phyloP scores from a whole-genome alignment of 2,329 filamentous ascomycete species.

The Chaetomium olivaceum region DNA sequence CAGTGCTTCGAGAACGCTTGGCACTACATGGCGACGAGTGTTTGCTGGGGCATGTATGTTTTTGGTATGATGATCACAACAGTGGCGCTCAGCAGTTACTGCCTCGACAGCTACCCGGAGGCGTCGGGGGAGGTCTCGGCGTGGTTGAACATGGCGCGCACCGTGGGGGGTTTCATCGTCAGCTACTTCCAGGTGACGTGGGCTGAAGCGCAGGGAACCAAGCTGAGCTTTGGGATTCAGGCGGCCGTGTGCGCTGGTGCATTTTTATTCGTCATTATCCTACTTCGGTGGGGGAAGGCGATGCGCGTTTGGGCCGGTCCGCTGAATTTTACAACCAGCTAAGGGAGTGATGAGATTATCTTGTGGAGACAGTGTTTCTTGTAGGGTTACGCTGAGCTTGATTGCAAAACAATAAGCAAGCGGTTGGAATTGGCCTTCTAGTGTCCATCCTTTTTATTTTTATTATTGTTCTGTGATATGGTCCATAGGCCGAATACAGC shows the following conservation, averaged over 20 bases:
- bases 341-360: not conserved
- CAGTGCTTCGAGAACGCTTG: conserved; percentile 51
- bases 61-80: conserved; percentile 58
- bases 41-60: conserved; percentile 55
- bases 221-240: conserved; percentile 50
- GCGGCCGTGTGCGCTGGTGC: conserved; percentile 41
- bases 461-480: too few relatives aligned
- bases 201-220: conserved; percentile 47
- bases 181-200: conserved; percentile 55
- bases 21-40: conserved; percentile 53
- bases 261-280: conserved; percentile 32
- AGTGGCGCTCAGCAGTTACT: conserved; percentile 53
- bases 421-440: too few relatives aligned
- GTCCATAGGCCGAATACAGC: too few relatives aligned
- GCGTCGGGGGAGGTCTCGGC: conserved; percentile 55
- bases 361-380: too few relatives aligned
- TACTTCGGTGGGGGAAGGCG: conserved; percentile 37
- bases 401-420: too few relatives aligned
- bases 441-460: too few relatives aligned
- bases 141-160: conserved; percentile 53
- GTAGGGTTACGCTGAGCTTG: too few relatives aligned
- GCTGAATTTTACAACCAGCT: conserved; percentile 37
- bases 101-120: conserved; percentile 56
- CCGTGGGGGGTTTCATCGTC: conserved; percentile 52
- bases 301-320: conserved; percentile 39